phyloP scores from a whole-genome alignment of 306 rosid species.

The Urtica urens region DNA sequence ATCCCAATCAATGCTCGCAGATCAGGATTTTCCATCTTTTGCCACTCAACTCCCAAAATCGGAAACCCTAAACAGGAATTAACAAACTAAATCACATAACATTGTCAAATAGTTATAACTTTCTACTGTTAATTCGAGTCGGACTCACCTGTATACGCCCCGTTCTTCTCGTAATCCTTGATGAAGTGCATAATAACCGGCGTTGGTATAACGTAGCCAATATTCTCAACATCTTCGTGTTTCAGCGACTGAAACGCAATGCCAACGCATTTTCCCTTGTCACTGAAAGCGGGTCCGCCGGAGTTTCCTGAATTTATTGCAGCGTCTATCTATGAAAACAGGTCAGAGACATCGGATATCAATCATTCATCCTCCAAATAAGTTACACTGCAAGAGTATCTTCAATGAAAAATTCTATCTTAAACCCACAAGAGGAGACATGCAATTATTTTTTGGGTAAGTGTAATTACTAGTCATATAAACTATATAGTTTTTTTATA shows the following conservation, averaged over 20 bases:
- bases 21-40: slow-evolving; percentile 89
- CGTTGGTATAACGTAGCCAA: slow-evolving; percentile 73
- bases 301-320: slow-evolving; percentile 81
- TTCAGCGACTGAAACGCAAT: slow-evolving; percentile 81
- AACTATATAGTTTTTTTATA: no score
- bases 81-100: no score
- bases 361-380: no score
- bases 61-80: slow-evolving; percentile 56
- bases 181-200: slow-evolving; percentile 78
- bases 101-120: no score
- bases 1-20: slow-evolving; percentile 52
- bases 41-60: slow-evolving; percentile 76
- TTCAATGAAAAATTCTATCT: no score
- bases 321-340: slow-evolving; percentile 54
- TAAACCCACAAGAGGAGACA: no score
- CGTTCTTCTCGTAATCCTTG: slow-evolving; percentile 67
- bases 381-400: no score
- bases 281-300: slow-evolving; percentile 75
- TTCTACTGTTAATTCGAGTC: no score
- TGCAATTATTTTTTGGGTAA: no score
- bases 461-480: no score
- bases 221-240: slow-evolving; percentile 67
- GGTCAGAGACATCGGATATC: slow-evolving; percentile 7
- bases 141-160: slow-evolving; percentile 55
- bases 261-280: slow-evolving; percentile 63